Conservation (phyloP, 2,329 filamentous ascomycete genomes). For the Colletotrichum zoysiae region DNA sequence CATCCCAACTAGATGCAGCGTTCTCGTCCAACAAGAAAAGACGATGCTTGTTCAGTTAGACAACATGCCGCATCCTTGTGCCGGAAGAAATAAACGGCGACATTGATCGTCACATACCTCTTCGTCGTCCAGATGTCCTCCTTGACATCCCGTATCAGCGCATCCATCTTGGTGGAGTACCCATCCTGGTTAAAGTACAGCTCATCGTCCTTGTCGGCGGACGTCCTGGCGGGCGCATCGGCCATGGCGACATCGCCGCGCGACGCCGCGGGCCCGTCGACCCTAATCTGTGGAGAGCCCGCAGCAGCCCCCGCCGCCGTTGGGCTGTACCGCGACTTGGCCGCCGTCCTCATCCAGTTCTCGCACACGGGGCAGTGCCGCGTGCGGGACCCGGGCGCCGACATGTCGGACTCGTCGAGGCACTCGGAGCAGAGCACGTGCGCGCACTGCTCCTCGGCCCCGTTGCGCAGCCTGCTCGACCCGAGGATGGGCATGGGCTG, state of each 20-base stretch:
- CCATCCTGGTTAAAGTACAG: constrained; percentile 48
- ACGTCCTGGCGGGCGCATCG: constrained; percentile 1
- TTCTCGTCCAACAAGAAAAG: constrained; percentile 61
- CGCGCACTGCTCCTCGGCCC: constrained; percentile 46
- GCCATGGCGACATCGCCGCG: constrained; percentile 15
- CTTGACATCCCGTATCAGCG: constrained; percentile 49
- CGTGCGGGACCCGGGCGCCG: background rate
- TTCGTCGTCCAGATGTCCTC: constrained; percentile 45
- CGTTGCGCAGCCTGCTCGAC: constrained; percentile 40
- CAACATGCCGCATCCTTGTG: background rate
- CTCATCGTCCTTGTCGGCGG: constrained; percentile 34
- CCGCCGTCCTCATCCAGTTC: constrained; percentile 26
- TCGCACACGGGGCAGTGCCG: constrained; percentile 46
- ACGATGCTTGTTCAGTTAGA: constrained; percentile 52
- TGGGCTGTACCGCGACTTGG: no score
- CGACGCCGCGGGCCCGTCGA: background rate
- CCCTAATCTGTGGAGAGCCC: constrained; percentile 3
- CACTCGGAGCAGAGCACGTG: constrained; percentile 52
- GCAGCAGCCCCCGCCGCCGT: background rate
- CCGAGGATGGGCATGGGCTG: constrained; percentile 51
- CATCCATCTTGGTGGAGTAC: constrained; percentile 51
- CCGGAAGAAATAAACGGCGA: background rate
- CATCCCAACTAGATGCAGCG: constrained; percentile 52
- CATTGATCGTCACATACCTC: constrained; percentile 43
- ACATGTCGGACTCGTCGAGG: constrained; percentile 41